Evolutionary conservation across 2,329 filamentous ascomycete genomes (phyloP).

Genomic region (Didymellaceae sp.): DNA sequence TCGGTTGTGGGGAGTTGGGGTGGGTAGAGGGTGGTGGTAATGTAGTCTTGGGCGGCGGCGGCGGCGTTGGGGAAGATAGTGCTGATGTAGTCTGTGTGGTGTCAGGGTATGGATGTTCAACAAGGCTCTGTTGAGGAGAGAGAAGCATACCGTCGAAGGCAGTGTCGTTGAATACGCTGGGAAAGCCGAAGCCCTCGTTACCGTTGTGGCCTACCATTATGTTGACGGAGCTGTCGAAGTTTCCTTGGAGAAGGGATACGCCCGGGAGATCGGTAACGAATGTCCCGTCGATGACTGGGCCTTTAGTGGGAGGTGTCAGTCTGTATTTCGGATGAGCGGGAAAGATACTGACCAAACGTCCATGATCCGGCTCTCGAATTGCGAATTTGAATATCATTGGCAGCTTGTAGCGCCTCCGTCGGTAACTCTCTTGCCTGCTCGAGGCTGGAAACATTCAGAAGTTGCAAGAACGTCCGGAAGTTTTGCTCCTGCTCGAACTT

Average conservation of each 20-base stretch:
- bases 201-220: neutral
- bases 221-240: neutral
- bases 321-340: neutral
- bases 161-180: neutral
- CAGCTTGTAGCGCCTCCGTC: neutral
- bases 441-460: neutral
- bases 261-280: neutral
- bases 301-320: neutral
- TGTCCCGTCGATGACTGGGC: neutral
- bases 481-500: neutral
- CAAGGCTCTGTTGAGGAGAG: no score
- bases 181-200: neutral
- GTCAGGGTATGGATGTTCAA: no score
- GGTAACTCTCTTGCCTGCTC: neutral
- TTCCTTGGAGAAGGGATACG: neutral
- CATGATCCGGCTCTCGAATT: neutral
- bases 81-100: neutral
- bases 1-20: neutral
- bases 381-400: neutral
- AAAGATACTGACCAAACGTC: neutral
- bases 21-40: neutral
- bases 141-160: neutral
- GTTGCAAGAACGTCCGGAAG: neutral
- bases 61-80: neutral
- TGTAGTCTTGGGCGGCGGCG: neutral